Percentiles rank a stretch among this genome's conserved stretches.
These are phyloP conservation scores for Thalassiosira livingstoniorum DNA, from an alignment of 352 stramenopile genomes.

Conservation along the genomic window DNA sequence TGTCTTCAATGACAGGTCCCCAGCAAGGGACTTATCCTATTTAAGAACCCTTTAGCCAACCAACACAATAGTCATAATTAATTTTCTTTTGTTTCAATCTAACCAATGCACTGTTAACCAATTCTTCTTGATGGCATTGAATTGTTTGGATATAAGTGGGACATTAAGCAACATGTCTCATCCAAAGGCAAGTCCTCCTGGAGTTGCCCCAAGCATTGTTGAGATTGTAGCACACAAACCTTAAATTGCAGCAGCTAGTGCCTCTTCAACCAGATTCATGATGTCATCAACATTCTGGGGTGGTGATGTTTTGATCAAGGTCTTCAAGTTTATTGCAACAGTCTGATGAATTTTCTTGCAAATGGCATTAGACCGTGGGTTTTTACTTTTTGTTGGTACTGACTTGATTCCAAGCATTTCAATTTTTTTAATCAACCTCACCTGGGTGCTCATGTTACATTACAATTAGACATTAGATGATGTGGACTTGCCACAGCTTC, in stretches of 20 bases:
- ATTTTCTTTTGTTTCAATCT: conserved; percentile 28
- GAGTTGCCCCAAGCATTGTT: conserved; percentile 37
- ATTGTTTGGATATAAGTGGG: conserved; percentile 50
- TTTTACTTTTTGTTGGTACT: no score
- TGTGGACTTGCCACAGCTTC: no score
- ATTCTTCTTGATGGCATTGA: conserved; percentile 28
- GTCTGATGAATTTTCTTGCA: no score
- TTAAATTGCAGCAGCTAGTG: conserved; percentile 49
- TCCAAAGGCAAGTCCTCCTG: conserved; percentile 49
- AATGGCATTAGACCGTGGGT: no score
- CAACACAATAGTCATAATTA: conserved; percentile 37
- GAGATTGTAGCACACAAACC: conserved; percentile 42
- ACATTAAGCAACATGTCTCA: conserved; percentile 72
- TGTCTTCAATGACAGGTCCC: no score
- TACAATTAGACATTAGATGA: no score
- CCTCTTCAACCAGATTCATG: conserved; percentile 53
- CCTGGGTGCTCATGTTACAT: no score
- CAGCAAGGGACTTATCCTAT: conserved; percentile 26
- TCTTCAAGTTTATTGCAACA: no score
- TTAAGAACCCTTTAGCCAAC: conserved; percentile 42
- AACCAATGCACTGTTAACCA: conserved; percentile 42
- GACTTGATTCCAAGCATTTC: no score
- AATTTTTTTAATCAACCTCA: no score
- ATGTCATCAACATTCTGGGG: conserved; percentile 33
- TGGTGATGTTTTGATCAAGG: conserved; percentile 34